Evolutionary conservation across 805 yeast genomes (phyloP), one percentile per base, ranked within the genome.

Genomic region (Ogataea corticis): DNA sequence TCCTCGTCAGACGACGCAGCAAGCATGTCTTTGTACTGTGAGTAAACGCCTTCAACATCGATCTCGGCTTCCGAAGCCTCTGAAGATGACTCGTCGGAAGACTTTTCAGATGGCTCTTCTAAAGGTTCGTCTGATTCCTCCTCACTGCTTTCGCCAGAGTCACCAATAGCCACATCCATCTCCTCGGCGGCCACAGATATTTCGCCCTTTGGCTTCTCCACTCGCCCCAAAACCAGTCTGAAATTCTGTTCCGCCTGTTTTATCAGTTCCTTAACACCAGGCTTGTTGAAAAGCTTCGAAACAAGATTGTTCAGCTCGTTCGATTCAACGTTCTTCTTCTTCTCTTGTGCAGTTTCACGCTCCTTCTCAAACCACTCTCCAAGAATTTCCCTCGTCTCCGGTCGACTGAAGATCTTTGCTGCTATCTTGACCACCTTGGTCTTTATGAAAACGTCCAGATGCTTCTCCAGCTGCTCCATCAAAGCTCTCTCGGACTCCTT

Each of bases 231-330:
- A 7, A 64, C 47, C 32, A 62, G 32, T 47, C 50, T 55, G 41
- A 64, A 55, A 37, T 61, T 61, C 21, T 31, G 13, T 32, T 62
- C 65, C 17, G 45, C 57, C 44, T 52, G 56, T 33, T 44, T 56
- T 41, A 50, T 54, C 44, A 67, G 34, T 31, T 58, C 58, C 50
- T 70, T 71, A n/a, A 75, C 54, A 7, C 59, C 54, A 48, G 69
- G 69, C 52, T 65, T 66, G 50, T 78, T 77, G 71, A 75, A 76
- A 13, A 77, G 38, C 41, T 59, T 70, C 4, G 83, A 77, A 42
- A 82, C 62, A 37, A 72, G 56, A 44, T 69, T 72, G 56, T 82
- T 80, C 31, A 72, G 42, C 6, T 50, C 65, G 50, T 67, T 68
- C 31, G 77, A 66, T 60, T 72, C 72, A 46, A 71, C 80, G 28